Base-by-base conservation (phyloP, 2,329 filamentous ascomycete genomes). In the Aspergillus felis region DNA sequence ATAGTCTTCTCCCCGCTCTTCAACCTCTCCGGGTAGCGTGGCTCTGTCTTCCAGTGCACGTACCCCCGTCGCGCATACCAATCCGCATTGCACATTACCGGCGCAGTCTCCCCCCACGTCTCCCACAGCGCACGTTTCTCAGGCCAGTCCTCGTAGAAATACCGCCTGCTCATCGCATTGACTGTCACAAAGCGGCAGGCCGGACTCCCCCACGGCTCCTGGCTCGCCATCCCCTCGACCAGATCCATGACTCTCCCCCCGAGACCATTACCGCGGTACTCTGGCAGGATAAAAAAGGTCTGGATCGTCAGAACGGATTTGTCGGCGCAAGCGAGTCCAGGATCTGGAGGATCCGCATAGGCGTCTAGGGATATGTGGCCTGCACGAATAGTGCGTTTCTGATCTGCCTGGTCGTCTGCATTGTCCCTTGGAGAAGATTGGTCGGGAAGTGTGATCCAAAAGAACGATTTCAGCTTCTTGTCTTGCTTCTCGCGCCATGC, bases 331-430 rank as follows among this genome's bases (percentile, higher is more conserved):
- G 54, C 59, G n/a, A 64, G n/a, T 12, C 61, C 61, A 3, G 51
- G 57, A n/a, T 64, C 57, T 7, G 58, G 56, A 24, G 63, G 63
- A 9, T 63, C 60, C 1, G 56, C 35, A 5, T 55, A 65, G 10
- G 64, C 54, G 41, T 70, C 67, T 27, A 71, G 67, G 1, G 69
- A 68, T 29, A 71, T 69, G 44, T 71, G 69, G 22, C 69, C 68
- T 1, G 57, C 60, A 22, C 60, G 65, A 42, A 65, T 52, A 17
- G n/a, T 22, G 14, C 4, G 32, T 17, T 38, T 38, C 32, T 38
- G 14, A 7, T 38, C 32, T 38, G 32, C 5, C 5, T 7, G 14
- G 32, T 38, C 3, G 14, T 17, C 32, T 38, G 32, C 14, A 17
- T 8, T 1, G 5, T 38, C 14, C n/a, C 42, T 5, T 24, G 42